A percentile compares a stretch with the other conserved stretches of the same genome.
These are phyloP conservation scores for Kalaharituber pfeilii DNA, from an alignment of 2,329 filamentous ascomycete species.

Conservation along the genomic window DNA sequence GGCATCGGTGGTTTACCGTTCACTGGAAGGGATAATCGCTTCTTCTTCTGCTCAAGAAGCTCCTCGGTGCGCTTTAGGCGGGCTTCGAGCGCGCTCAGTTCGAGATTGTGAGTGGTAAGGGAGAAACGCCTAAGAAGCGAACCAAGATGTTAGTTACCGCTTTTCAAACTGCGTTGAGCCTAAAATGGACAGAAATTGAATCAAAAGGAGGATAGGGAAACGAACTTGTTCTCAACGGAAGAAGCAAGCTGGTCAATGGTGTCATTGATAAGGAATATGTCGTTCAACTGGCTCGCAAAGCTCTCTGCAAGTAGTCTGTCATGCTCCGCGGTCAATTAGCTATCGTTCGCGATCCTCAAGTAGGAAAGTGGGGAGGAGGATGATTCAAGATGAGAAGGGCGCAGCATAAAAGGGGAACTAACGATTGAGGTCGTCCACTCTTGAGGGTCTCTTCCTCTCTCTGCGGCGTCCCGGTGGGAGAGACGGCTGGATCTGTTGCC, in stretches of 20 bases:
- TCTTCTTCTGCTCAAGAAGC: constrained; percentile 19
- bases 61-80: constrained; percentile 21
- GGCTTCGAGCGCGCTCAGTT: constrained; percentile 21
- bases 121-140: constrained; percentile 4
- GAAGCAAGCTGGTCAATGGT: constrained; percentile 17
- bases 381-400: too few species aligned
- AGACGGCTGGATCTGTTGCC: neutral
- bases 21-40: constrained; percentile 10
- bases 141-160: neutral
- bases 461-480: neutral
- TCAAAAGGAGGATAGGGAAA: neutral
- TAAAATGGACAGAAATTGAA: neutral
- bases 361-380: too few species aligned
- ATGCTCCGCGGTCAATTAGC: too few species aligned
- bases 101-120: constrained; percentile 20
- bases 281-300: constrained; percentile 23
- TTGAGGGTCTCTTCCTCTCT: neutral
- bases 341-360: too few species aligned
- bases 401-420: neutral
- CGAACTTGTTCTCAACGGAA: constrained; percentile 22
- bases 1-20: constrained; percentile 8
- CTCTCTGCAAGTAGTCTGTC: constrained; percentile 21
- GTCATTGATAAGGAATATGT: constrained; percentile 23
- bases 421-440: neutral
- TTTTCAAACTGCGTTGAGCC: too few species aligned